Evolutionary conservation across 768 basidiomycete species (phyloP).

Genomic region (Strobilomyces echinocephalus): DNA sequence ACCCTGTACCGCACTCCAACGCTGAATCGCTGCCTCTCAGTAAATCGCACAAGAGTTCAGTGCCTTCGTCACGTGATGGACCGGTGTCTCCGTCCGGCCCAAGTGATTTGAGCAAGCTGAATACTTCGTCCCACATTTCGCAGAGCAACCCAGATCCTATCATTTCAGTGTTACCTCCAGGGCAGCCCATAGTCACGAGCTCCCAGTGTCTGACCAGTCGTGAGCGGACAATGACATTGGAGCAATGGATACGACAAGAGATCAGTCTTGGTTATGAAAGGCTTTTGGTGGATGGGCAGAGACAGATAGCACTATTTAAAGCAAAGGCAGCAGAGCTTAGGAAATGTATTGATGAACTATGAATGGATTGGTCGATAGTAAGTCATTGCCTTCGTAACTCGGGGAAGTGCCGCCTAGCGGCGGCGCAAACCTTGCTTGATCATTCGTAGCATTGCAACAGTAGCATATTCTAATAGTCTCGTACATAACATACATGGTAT

Average conservation of each 20-base stretch:
- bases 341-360: conserved; percentile 33
- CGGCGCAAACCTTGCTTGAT: no score
- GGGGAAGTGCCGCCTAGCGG: no score
- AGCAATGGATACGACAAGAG: conserved; percentile 78
- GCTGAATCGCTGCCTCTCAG: neutral
- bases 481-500: no score
- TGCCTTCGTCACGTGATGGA: neutral
- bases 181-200: conserved; percentile 7
- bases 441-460: no score
- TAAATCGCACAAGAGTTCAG: neutral
- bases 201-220: conserved; percentile 32
- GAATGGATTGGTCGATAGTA: neutral
- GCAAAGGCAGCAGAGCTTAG: conserved; percentile 39
- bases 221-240: conserved; percentile 74
- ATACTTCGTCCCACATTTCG: neutral
- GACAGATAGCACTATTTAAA: conserved; percentile 46
- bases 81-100: neutral
- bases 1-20: neutral
- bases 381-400: no score
- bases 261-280: conserved; percentile 64
- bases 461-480: no score
- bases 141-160: conserved; percentile 5
- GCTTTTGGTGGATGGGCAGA: conserved; percentile 48
- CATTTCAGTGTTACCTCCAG: conserved; percentile 13
- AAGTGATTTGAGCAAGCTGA: neutral